Evolutionary conservation across 345 rosid species (phyloP), one percentile per base, ranked within the genome.

Genomic region (Geranium brycei): DNA sequence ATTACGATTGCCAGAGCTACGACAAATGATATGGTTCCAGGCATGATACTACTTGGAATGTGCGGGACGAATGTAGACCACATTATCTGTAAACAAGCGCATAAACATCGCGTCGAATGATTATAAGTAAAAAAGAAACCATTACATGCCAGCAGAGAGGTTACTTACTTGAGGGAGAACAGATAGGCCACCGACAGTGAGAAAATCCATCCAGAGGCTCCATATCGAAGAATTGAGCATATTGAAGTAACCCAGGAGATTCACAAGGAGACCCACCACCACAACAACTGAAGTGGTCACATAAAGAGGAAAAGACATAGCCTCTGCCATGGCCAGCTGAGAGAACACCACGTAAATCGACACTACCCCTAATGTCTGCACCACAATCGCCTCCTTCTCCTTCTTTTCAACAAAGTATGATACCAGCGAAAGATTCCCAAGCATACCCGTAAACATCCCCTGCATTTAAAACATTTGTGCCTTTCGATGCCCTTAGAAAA

Each of bases 61-160:
- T 72, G 77, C 16, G 96, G 92, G 11, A 89, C 89, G 77, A 89
- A 91, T 58, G 96, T 91, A 35, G 92, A 87, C 98, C 98, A 91
- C 87, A 89, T 87, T 63, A 89, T 82, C 95, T 91, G 85, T 59
- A 57, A 32, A 32, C 35, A 61, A 30, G 28, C 28, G 28, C 28
- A 23, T 23, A 56, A 57, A 61, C 18, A 13, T 23, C 31, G 53
- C 51, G 57, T 38, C 56, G 18, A 63, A 66, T 31, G 30, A 23
- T 32, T 31, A 51, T 62, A 8, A 69, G 15, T 7, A 53, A 41
- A 31, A 17, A 31, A 65, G 28, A 51, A 30, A 55, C 59, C 55
- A 18, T 10, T 5, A 56, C 6, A 38, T n/a, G n/a, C 2, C 47
- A 38, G 3, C 11, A 38, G 28, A 64, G 66, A 70, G 47, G 58